Conservation (phyloP, 1,284 basidiomycete genomes). For the Ceratobasidium sp. region DNA sequence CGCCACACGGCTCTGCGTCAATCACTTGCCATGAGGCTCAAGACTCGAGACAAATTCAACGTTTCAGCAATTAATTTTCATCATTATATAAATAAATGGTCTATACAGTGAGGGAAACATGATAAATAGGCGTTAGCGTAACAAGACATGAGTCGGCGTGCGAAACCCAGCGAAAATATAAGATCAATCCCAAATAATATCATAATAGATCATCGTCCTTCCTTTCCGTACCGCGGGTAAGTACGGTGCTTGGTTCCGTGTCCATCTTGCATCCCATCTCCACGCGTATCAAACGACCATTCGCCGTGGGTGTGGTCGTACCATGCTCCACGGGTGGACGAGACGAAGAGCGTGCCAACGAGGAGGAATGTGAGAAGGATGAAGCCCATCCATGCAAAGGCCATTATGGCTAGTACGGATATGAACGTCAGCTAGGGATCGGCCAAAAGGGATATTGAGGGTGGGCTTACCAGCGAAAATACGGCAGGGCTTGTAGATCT, state of each 20-base stretch:
- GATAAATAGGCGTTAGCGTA: no score
- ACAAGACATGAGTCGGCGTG: no score
- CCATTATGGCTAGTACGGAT: conserved; percentile 18
- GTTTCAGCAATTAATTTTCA: no score
- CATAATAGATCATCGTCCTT: no score
- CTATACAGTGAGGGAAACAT: no score
- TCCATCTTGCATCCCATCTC: conserved; percentile 17
- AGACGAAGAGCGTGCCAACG: conserved; percentile 31
- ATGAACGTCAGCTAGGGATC: neutral
- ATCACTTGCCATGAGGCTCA: no score
- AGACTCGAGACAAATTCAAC: no score
- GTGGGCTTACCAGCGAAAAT: conserved; percentile 24
- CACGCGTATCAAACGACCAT: conserved; percentile 32
- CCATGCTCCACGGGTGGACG: conserved; percentile 28
- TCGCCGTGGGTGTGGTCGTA: conserved; percentile 37
- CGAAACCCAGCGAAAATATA: no score
- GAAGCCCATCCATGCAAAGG: conserved; percentile 36
- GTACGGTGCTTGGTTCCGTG: conserved; percentile 39
- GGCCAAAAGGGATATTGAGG: neutral
- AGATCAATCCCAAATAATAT: no score
- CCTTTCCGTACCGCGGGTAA: conserved; percentile 32
- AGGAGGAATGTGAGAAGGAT: conserved; percentile 32
- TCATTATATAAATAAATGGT: no score
- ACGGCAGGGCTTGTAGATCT: conserved; percentile 39
- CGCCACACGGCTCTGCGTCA: no score